Percentiles rank a stretch among this genome's conserved stretches.
phyloP scores from a whole-genome alignment of 306 rosid species.

The Trifolium fragiferum region DNA sequence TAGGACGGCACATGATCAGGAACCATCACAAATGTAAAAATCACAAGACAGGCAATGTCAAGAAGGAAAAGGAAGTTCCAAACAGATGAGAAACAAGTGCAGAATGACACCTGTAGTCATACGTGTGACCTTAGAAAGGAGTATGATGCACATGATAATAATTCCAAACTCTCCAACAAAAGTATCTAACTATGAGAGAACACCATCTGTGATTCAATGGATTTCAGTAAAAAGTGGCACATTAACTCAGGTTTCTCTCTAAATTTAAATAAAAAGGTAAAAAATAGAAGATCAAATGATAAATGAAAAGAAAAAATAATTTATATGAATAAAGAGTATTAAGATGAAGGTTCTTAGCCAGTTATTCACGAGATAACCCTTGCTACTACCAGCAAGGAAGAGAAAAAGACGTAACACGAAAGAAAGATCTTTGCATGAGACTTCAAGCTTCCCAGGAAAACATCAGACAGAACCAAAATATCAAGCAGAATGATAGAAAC shows the following conservation, averaged over 20 bases:
- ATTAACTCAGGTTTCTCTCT: slow-evolving; percentile 53
- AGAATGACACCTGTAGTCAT: slow-evolving; percentile 89
- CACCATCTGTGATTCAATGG: slow-evolving; percentile 68
- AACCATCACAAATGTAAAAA: slow-evolving; percentile 47
- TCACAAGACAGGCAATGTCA: slow-evolving; percentile 40
- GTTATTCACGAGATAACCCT: slow-evolving; percentile 14
- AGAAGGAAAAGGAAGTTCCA: slow-evolving; percentile 49
- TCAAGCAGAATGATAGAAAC: slow-evolving; percentile 25
- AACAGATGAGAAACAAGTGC: slow-evolving; percentile 72
- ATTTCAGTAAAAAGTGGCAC: slow-evolving; percentile 57
- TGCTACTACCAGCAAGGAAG: slow-evolving; percentile 6
- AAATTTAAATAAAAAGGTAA: slow-evolving; percentile 38
- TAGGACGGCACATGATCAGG: slow-evolving; percentile 17
- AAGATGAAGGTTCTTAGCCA: slow-evolving; percentile 19
- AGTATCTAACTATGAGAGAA: slow-evolving; percentile 74
- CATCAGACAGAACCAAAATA: slow-evolving; percentile 23
- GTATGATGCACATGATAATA: slow-evolving; percentile 77
- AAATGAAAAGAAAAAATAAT: slow-evolving; percentile 20
- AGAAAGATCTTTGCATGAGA: slow-evolving; percentile 15
- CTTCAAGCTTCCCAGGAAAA: slow-evolving; percentile 23
- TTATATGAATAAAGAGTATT: slow-evolving; percentile 15
- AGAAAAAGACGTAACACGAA: slow-evolving; percentile 16
- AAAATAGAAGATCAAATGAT: slow-evolving; percentile 21
- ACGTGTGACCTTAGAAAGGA: slow-evolving; percentile 83
- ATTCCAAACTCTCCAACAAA: slow-evolving; percentile 94